A percentile compares a stretch with the other conserved stretches of the same genome.
Conservation (phyloP, 2,329 filamentous ascomycete genomes). For the Aspergillus quadrilineatus region DNA sequence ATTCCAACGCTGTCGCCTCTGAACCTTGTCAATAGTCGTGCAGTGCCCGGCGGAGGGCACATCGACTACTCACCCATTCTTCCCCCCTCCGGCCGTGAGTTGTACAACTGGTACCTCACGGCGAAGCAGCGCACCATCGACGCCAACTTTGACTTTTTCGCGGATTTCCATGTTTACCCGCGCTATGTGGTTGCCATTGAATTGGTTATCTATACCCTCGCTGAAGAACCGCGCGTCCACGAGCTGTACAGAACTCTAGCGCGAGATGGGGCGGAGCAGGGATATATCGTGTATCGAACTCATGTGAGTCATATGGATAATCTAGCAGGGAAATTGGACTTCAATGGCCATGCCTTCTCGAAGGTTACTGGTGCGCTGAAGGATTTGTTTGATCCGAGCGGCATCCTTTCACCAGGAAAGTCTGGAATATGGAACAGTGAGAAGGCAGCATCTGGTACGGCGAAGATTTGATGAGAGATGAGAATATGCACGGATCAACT, state of each 20-base stretch:
- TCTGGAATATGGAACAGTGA: conserved; percentile 25
- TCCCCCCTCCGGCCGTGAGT: conserved; percentile 1
- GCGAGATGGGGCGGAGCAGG: background rate
- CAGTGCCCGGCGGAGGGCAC: background rate
- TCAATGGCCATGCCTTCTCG: background rate
- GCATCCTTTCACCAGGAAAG: background rate
- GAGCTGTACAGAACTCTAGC: background rate
- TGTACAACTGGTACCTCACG: conserved; percentile 9
- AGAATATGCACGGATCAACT: no score
- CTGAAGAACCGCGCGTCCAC: background rate
- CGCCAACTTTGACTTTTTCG: conserved; percentile 8
- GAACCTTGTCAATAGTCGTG: background rate
- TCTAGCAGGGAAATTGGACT: background rate
- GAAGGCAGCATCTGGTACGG: background rate
- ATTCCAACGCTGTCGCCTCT: conserved; percentile 2
- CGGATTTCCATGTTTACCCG: conserved; percentile 10
- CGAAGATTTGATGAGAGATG: no score
- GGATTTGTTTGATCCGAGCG: conserved; percentile 1
- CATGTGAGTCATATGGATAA: conserved; percentile 4
- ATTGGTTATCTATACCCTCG: background rate
- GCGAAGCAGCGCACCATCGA: conserved; percentile 1
- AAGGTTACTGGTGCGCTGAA: background rate
- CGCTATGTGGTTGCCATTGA: conserved; percentile 7
- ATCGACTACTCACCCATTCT: conserved; percentile 9
- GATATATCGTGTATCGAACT: conserved; percentile 1